Percentiles rank a stretch among this genome's conserved stretches.
Conservation (phyloP, 176 grass and related monocot genomes). For the Carex cristatella region DNA sequence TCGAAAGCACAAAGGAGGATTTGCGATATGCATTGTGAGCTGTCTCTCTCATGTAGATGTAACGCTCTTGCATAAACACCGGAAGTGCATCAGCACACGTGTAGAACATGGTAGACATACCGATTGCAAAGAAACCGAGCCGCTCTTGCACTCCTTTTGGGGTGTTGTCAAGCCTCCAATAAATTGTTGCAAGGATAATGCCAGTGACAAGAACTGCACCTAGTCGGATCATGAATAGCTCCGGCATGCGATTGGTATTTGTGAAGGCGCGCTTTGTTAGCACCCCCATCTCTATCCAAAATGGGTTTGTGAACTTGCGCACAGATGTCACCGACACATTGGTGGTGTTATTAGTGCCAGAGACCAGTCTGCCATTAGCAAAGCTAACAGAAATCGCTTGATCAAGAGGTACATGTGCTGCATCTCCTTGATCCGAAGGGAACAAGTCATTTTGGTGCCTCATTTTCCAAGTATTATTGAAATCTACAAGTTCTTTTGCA, state of each 20-base stretch:
- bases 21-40: slow-evolving; percentile 68
- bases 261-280: slow-evolving; percentile 56
- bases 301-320: slow-evolving; percentile 58
- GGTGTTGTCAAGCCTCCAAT: slow-evolving; percentile 70
- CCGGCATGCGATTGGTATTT: slow-evolving; percentile 58
- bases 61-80: slow-evolving; percentile 73
- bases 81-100: slow-evolving; percentile 69
- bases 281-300: slow-evolving; percentile 66
- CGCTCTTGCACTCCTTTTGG: slow-evolving; percentile 59
- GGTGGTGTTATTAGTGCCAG: slow-evolving; percentile 15
- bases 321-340: slow-evolving; percentile 9
- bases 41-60: slow-evolving; percentile 80
- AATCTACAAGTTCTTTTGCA: slow-evolving; percentile 28
- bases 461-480: slow-evolving; percentile 30
- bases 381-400: slow-evolving; percentile 49
- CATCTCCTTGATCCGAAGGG: neutral
- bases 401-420: slow-evolving; percentile 19
- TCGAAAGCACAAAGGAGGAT: slow-evolving; percentile 66
- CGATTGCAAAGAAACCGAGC: slow-evolving; percentile 73
- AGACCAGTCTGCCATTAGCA: slow-evolving; percentile 51
- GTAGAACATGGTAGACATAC: slow-evolving; percentile 83
- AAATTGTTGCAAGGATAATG: slow-evolving; percentile 68
- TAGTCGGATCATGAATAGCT: slow-evolving; percentile 58
- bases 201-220: slow-evolving; percentile 51
- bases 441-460: neutral